Percentiles rank a stretch among this genome's conserved stretches.
These are phyloP conservation scores for Gossypium rotundifolium DNA, from an alignment of 345 rosid genomes.

Conservation along the genomic window DNA sequence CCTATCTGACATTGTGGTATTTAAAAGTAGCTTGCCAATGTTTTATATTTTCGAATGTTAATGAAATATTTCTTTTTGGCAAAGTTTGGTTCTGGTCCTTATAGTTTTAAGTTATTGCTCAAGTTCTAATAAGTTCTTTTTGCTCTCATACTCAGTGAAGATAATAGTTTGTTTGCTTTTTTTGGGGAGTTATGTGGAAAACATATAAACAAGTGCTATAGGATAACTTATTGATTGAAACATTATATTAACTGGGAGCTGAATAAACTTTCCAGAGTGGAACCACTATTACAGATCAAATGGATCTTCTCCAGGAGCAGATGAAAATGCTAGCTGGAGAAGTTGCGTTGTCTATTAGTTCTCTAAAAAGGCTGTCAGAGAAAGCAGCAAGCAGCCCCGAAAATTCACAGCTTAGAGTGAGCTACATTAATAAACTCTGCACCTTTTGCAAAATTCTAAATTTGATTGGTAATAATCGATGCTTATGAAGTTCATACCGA, in stretches of 20 bases:
- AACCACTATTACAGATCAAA: slow-evolving; percentile 55
- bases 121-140: not conserved
- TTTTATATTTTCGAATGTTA: not conserved
- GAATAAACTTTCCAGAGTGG: slow-evolving; percentile 36
- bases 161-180: not conserved
- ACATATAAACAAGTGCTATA: not conserved
- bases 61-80: not conserved
- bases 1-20: not conserved
- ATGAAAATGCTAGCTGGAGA: slow-evolving; percentile 71
- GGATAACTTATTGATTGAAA: slow-evolving; percentile 3
- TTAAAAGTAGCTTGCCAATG: not conserved
- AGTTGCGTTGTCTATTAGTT: slow-evolving; percentile 57
- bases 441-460: not conserved
- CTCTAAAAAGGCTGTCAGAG: slow-evolving; percentile 60
- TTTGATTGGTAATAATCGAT: not conserved
- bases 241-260: slow-evolving; percentile 15
- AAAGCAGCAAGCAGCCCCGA: slow-evolving; percentile 42
- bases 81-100: not conserved
- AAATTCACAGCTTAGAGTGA: slow-evolving; percentile 43
- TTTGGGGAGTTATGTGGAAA: not conserved
- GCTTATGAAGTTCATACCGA: slow-evolving; percentile 10
- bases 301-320: slow-evolving; percentile 74
- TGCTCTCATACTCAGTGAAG: not conserved
- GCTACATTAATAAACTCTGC: not conserved
- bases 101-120: not conserved